phyloP scores from a whole-genome alignment of 2,329 filamentous ascomycete genomes.

The Huntiella abstrusa region DNA sequence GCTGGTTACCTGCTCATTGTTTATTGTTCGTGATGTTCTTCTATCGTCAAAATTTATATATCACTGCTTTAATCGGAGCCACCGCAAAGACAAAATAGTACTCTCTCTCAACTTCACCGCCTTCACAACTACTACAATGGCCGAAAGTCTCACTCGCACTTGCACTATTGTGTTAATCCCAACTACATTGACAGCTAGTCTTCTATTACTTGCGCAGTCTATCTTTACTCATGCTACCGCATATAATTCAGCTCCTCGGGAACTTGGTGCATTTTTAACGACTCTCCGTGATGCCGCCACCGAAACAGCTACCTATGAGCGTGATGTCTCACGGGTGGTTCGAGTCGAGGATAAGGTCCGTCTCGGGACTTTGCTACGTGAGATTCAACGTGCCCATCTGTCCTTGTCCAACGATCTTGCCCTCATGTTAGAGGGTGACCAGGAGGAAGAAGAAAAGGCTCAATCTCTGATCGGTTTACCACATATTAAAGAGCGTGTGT shows the following conservation, averaged over 20 bases:
- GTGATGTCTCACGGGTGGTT: conserved; percentile 36
- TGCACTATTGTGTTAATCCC: conserved; percentile 39
- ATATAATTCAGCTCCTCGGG: conserved; percentile 37
- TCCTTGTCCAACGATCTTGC: conserved; percentile 35
- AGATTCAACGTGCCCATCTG: conserved; percentile 34
- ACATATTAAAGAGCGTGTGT: conserved; percentile 9
- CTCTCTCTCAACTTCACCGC: not conserved
- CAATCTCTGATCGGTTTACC: conserved; percentile 11
- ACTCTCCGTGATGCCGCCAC: conserved; percentile 41
- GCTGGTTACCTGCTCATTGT: not conserved
- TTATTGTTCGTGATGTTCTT: conserved; percentile 8
- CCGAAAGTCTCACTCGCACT: conserved; percentile 30
- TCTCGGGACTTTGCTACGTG: conserved; percentile 35
- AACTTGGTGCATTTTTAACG: conserved; percentile 39
- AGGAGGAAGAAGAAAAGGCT: conserved; percentile 23
- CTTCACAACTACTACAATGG: conserved; percentile 19
- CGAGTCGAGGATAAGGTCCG: conserved; percentile 44
- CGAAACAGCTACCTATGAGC: conserved; percentile 46
- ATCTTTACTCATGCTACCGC: conserved; percentile 33
- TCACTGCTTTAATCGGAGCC: conserved; percentile 4
- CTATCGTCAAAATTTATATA: conserved; percentile 6
- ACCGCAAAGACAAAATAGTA: not conserved
- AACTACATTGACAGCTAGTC: conserved; percentile 36
- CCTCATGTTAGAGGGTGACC: conserved; percentile 9
- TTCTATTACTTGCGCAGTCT: conserved; percentile 34